Evolutionary conservation across 202 grass and related monocot species (phyloP).

Genomic region (Panicum virgatum): DNA sequence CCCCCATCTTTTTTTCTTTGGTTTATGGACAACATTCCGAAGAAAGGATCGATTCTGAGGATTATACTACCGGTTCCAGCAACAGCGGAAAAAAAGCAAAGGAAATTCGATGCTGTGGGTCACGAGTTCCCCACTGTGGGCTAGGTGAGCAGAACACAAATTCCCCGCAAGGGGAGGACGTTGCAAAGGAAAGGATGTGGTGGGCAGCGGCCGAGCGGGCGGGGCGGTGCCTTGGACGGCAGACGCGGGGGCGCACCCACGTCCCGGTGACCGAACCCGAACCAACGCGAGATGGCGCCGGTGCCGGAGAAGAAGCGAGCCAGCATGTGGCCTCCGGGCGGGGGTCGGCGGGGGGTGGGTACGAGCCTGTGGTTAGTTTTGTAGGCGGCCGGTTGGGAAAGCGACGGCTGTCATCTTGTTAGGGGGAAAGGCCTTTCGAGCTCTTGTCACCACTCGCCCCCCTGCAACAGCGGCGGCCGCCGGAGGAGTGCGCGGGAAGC

Average conservation of each 20-base stretch:
- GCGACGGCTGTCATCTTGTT: neutral
- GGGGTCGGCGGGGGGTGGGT: neutral
- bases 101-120: neutral
- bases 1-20: neutral
- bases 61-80: neutral
- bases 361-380: neutral
- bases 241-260: neutral
- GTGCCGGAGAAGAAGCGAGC: neutral
- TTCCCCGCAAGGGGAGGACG: no score
- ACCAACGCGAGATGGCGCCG: no score
- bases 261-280: no score
- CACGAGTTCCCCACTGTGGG: neutral
- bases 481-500: conserved; percentile 36
- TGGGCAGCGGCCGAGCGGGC: neutral
- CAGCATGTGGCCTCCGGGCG: neutral
- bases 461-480: conserved; percentile 6
- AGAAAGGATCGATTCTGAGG: neutral
- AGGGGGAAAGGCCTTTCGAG: neutral
- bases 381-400: conserved; percentile 18
- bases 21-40: neutral
- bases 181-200: neutral
- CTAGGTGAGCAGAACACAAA: neutral
- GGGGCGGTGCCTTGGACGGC: neutral
- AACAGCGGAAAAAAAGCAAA: neutral
- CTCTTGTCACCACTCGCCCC: neutral